Evolutionary conservation across 2,329 filamentous ascomycete genomes (phyloP), one percentile per base, ranked within the genome.

Genomic region (Stachybotrys elegans): DNA sequence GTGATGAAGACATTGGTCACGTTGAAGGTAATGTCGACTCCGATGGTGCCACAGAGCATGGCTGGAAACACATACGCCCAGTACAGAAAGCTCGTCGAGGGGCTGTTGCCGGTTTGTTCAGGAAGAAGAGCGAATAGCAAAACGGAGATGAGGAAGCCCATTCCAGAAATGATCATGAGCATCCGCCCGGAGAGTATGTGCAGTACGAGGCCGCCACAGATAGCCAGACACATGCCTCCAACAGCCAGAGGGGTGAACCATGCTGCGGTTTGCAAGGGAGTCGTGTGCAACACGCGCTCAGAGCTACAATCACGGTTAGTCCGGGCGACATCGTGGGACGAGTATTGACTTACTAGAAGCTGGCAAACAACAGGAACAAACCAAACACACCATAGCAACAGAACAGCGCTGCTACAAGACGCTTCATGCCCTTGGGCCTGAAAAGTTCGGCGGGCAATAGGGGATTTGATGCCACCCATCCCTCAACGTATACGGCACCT

Each of bases 1-100:
- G 85, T 89, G 59, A 89, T 85, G 63, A 87, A 91, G 47, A 91
- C 77, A 55, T 86, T 90, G 16, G 82, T 78, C 2, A 90, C 76
- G 56, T 84, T 88, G 65, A 84, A 90, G 6, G 80, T 81, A 43
- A 90, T 80, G 56, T 92, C 87, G 47, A 90, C 81, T 16, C 83
- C 85, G 25, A 90, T 70, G 0, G 86, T 91, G 12, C 75, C 76
- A 49, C 81, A 79, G 4, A 84, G 60, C 81, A 85, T 85, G 43
- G 79, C 68, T 0, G 86, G 83, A 56, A 91, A 88, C 19, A 88
- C 72, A 55, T 78, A 90, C 0, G 82, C 77, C 87, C 86, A 92
- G 69, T 86, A 85, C 23, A 62, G 49, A 44, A 56, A 60, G 36
- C 43, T 47, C 13, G 52, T 57, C 9, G 58, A 59, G 19, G 51